phyloP scores from a whole-genome alignment of 2,329 filamentous ascomycete genomes.

The Thermothelomyces thermophilus region DNA sequence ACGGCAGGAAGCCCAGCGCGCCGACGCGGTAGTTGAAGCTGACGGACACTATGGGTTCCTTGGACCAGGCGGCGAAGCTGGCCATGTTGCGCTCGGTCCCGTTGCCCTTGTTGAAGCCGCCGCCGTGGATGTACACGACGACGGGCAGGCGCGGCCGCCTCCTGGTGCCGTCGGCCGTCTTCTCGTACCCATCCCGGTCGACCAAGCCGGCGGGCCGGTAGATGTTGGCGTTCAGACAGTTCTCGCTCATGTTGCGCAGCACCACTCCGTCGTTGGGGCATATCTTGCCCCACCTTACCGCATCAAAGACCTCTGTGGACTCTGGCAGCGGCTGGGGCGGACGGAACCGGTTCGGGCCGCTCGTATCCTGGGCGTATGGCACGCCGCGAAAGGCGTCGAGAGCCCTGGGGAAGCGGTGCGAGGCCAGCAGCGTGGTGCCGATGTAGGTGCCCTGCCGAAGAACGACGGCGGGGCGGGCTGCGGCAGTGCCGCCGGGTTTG shows the following conservation, averaged over 20 bases:
- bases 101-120: conserved; percentile 51
- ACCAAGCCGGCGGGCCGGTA: conserved; percentile 35
- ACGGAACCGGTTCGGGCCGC: conserved; percentile 40
- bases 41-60: conserved; percentile 48
- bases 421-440: conserved; percentile 30
- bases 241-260: conserved; percentile 34
- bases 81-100: conserved; percentile 53
- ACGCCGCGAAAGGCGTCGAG: conserved; percentile 45
- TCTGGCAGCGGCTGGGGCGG: conserved; percentile 32
- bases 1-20: conserved; percentile 62
- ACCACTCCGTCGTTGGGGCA: conserved; percentile 33
- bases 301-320: conserved; percentile 26
- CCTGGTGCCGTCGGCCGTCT: neutral
- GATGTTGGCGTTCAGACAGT: conserved; percentile 49
- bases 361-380: conserved; percentile 40
- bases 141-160: conserved; percentile 36
- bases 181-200: conserved; percentile 23
- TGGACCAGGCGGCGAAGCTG: conserved; percentile 52
- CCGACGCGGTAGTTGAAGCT: conserved; percentile 60
- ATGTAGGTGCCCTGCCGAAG: conserved; percentile 37
- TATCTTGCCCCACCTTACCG: conserved; percentile 33
- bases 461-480: conserved; percentile 22
- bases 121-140: conserved; percentile 57
- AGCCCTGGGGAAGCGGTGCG: conserved; percentile 28
- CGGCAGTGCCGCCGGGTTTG: neutral